Base-by-base conservation (phyloP, 2,329 filamentous ascomycete species). In the Mycogone perniciosa region DNA sequence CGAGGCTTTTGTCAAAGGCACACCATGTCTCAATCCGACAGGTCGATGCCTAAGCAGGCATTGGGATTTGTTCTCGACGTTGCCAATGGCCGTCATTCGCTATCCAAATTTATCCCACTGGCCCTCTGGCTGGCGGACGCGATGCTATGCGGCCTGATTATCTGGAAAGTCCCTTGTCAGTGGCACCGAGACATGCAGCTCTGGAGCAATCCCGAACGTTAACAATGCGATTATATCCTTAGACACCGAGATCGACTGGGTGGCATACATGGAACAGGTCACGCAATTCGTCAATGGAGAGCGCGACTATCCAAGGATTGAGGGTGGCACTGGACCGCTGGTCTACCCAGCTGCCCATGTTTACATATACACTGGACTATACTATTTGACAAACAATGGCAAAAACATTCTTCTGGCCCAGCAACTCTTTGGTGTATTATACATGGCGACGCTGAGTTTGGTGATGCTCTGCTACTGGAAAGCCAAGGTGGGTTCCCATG, bases 221-320 rank as follows among this genome's bases (percentile, higher is more conserved):
- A 13, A 51, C 38, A 4, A n/a, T 30, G 13, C 7, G 4, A 13
- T 5, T 40, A 35, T 35, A 7, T 4, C 31, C 48, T 38, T 35
- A 78, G 93, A 99, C 67, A 99, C 93, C 40, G 93, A 99, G 69
- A 99, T 99, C 63, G 93, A 99, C 71, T 99, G 92, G 92, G 80
- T 79, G 53, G 89, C 93, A 0, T 99, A 99, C 69, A 97, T 99
- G 91, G 80, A 96, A 66, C 93, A 99, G 64, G 77, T 97, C 41
- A 71, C 79, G 38, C 84, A 91, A 60, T 93, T 86, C 63, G 72
- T 91, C 42, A 76, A 81, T 13, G 93, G 93, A 62, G 91, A 97
- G 74, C 83, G 88, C 64, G 86, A 96, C 69, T 99, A 99, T 68
- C 82, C 81, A 54, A 79, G 84, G 52, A 91, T 99, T 64, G 80